Evolutionary conservation across 2,329 filamentous ascomycete species (phyloP).

Genomic region (Aspergillus versicolor): DNA sequence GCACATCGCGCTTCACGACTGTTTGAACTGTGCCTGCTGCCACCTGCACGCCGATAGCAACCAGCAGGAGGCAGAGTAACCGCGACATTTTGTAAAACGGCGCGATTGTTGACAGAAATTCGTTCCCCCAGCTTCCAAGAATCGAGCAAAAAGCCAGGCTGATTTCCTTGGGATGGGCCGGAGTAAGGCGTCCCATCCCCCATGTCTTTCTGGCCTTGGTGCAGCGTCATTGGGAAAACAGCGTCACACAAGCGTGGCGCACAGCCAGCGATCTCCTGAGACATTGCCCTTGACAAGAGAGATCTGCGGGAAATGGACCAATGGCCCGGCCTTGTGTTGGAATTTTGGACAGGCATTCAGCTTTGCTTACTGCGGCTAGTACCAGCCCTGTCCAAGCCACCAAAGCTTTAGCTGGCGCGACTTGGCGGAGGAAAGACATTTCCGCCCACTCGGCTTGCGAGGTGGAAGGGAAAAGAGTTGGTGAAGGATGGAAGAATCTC

Average conservation of each 20-base stretch:
- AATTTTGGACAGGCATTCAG: not conserved
- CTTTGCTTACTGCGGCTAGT: not conserved
- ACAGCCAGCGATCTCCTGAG: not conserved
- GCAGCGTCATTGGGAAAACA: not conserved
- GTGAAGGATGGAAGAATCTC: too few species aligned
- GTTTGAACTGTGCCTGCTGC: not conserved
- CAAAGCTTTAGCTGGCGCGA: too few species aligned
- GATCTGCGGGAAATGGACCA: not conserved
- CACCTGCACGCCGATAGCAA: not conserved
- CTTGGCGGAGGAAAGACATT: too few species aligned
- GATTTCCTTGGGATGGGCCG: not conserved
- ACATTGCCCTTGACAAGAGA: not conserved
- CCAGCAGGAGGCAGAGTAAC: not conserved
- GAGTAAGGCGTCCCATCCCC: not conserved
- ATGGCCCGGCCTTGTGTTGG: not conserved
- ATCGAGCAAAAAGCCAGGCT: not conserved
- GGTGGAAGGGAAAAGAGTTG: too few species aligned
- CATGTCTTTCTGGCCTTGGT: too few species aligned
- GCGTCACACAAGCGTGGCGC: not conserved
- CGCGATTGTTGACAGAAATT: not conserved
- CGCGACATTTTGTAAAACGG: not conserved
- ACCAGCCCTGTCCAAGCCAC: not conserved
- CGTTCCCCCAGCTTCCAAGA: not conserved
- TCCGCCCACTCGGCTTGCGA: too few species aligned
- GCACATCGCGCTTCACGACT: not conserved